Conservation (phyloP, 768 basidiomycete species). For the Strobilomyces dryophilus region DNA sequence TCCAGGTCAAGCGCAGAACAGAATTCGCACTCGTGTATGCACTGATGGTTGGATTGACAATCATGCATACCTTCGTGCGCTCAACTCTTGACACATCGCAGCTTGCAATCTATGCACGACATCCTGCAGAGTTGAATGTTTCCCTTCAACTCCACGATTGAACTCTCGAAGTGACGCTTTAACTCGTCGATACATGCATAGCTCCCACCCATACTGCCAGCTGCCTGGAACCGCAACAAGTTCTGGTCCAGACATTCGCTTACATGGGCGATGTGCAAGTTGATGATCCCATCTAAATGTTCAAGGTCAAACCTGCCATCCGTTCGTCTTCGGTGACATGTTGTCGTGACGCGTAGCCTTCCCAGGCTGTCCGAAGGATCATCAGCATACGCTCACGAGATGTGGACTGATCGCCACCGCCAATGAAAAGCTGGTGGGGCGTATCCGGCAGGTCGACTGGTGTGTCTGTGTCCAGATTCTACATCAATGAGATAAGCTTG, state of each 20-base stretch:
- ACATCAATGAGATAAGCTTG: not conserved
- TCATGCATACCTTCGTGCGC: constrained; percentile 45
- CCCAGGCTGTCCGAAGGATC: constrained; percentile 18
- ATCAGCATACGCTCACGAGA: constrained; percentile 15
- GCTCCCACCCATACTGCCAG: not conserved
- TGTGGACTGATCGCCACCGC: constrained; percentile 11
- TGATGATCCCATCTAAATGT: constrained; percentile 38
- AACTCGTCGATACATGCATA: constrained; percentile 45
- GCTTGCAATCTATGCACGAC: constrained; percentile 44
- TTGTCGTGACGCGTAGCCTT: constrained; percentile 17
- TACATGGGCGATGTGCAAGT: constrained; percentile 45
- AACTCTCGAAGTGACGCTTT: constrained; percentile 39
- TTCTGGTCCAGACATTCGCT: constrained; percentile 50
- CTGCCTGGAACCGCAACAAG: constrained; percentile 40
- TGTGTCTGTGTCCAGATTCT: constrained; percentile 53
- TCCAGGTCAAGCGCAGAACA: constrained; percentile 27
- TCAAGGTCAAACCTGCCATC: constrained; percentile 34
- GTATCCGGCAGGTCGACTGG: constrained; percentile 38
- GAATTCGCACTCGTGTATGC: constrained; percentile 42
- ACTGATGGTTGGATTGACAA: constrained; percentile 49
- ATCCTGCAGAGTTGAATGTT: constrained; percentile 47
- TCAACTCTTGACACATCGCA: constrained; percentile 44
- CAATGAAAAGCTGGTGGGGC: constrained; percentile 33
- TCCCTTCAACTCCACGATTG: constrained; percentile 42
- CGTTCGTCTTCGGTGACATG: constrained; percentile 30